Evolutionary conservation across 2,329 filamentous ascomycete genomes (phyloP), one percentile per base, ranked within the genome.

Genomic region (Ceratocystis cubensis): DNA sequence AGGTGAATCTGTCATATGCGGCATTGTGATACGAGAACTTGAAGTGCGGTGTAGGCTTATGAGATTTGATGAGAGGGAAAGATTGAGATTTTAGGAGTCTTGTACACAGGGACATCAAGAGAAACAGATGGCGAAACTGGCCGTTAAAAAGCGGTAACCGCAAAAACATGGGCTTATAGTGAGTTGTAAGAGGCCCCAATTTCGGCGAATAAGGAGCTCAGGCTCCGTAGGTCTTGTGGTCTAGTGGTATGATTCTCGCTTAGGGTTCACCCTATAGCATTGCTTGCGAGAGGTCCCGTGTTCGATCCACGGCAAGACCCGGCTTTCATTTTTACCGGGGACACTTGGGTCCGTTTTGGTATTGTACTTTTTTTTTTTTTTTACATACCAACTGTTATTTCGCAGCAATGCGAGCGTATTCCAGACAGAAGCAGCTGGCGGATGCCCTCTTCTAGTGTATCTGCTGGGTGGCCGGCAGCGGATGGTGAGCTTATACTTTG

Each of bases 241-340:
- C 82, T 84, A 84, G 83, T 81, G 83, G 83, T 85, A 85, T 85
- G 82, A 84, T 85, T 84, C 82, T 84, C 82, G 83, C 83, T 85
- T 85, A 85, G 83, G 82, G 82, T 73, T 66, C 70, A 76, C 74
- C 75, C 75, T 73, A 70, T 59, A 74, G 61, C 30, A 56, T 59
- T 45, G 64, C 64, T 66, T 70, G 70, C 69, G 68, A 69, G 70
- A 70, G 70, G 70, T 69, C 70, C 69, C 70, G 70, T 66, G 70
- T 70, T 70, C 69, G 67, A 70, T 69, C 69, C 69, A 66, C 69
- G 70, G 69, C 64, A 67, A 67, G 66, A 64, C 61, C 67, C 66
- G 13, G 3, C 1, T 0, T 5, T 2, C 1, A 15, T 8, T 30
- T 30, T 33, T 22, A 4, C 7, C 2, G 3, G n/a, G 20, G 30